Base-by-base conservation (phyloP, 768 basidiomycete genomes). In the Naematelia encephala region DNA sequence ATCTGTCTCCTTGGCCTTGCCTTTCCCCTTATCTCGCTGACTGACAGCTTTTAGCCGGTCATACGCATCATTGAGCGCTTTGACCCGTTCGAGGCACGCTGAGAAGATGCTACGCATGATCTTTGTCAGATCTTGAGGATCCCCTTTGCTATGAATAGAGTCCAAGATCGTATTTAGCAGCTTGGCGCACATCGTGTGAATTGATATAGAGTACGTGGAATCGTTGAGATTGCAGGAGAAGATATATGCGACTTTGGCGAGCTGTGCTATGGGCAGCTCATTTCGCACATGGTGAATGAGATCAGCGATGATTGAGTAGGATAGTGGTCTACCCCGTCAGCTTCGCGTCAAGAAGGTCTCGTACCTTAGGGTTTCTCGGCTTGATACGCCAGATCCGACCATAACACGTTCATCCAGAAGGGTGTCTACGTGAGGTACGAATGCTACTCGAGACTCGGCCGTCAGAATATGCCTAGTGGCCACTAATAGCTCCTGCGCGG, bases 211-310 rank as follows among this genome's bases (percentile, higher is more conserved):
- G 47, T 93, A 83, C 19, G 88, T 85, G 1, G 89, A 84, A 71
- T 96, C 91, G 78, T 97, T 94, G 51, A 96, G 84, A 70, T 90
- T 85, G 50, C 86, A 85, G 1, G 91, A 89, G 75, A 90, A 96
- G 54, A 89, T 84, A 67, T 88, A 85, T 23, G 91, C 85, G 57
- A 94, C 84, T 16, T 84, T 84, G 3, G 84, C 81, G 19, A 97
- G 80, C 69, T 94, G 92, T 8, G 83, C 76, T 3, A 87, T 81
- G 1, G 85, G 84, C 39, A 98, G 83, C 19, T 97, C 92, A 46
- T 80, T 81, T 51, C 91, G 87, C 57, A 93, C 83, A 70, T 96
- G 91, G 72, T 97, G 92, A 56, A 96, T 86, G 11, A 97, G 82
- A 77, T 99, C 96, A 28, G 91, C 91, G 4, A 94, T 84, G 48